These are phyloP conservation scores for Sistotremastrum niveocremeum DNA, from an alignment of 768 basidiomycete genomes.

Conservation along the genomic window DNA sequence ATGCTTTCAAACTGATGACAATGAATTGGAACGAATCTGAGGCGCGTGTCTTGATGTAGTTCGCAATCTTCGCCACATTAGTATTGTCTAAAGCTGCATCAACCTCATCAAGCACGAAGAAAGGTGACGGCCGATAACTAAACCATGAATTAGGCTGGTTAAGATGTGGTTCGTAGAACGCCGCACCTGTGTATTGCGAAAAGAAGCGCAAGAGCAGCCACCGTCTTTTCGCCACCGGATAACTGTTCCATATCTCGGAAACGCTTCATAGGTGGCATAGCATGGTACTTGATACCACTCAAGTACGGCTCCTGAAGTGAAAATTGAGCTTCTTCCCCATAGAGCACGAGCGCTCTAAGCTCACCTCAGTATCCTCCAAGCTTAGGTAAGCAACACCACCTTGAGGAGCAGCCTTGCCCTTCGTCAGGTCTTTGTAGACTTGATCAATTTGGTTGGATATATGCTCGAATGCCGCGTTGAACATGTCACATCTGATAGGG, in stretches of 20 bases:
- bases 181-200: conserved; percentile 90
- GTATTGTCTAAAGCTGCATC: conserved; percentile 97
- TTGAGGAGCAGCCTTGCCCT: conserved; percentile 85
- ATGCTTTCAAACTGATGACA: conserved; percentile 92
- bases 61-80: conserved; percentile 93
- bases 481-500: conserved; percentile 52
- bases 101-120: conserved; percentile 98
- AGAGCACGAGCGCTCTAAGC: conserved; percentile 7
- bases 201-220: conserved; percentile 89
- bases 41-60: conserved; percentile 79
- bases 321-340: background rate
- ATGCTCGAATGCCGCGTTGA: conserved; percentile 93
- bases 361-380: conserved; percentile 88
- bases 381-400: conserved; percentile 95
- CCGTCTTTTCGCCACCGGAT: conserved; percentile 97
- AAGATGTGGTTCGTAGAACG: background rate
- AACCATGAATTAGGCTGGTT: background rate
- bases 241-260: conserved; percentile 99
- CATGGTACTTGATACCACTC: conserved; percentile 93
- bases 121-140: conserved; percentile 92
- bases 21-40: conserved; percentile 87
- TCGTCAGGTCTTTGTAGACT: conserved; percentile 96
- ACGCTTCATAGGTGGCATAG: conserved; percentile 99
- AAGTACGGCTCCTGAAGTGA: conserved; percentile 61
- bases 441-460: conserved; percentile 90